These are phyloP conservation scores for Aureobasidium leucospermi DNA, from an alignment of 2,329 filamentous ascomycete genomes.

Conservation along the genomic window DNA sequence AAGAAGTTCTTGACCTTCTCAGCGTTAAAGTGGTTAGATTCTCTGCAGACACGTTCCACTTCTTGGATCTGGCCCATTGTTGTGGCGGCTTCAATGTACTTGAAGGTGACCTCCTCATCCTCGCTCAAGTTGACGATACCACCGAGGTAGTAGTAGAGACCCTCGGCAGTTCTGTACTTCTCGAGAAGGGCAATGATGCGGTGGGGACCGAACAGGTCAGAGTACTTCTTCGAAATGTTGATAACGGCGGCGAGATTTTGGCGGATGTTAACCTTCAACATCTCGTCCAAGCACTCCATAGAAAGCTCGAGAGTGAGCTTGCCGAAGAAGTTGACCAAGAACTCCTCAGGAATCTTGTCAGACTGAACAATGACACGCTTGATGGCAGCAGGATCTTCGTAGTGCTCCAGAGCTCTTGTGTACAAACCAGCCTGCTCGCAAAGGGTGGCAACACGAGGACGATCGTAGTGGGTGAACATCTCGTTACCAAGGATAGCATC, in stretches of 20 bases:
- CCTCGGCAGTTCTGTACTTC: conserved; percentile 95
- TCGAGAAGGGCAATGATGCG: conserved; percentile 89
- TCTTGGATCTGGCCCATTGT: conserved; percentile 90
- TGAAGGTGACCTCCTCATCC: conserved; percentile 94
- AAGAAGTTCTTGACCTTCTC: conserved; percentile 99
- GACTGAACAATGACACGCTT: conserved; percentile 85
- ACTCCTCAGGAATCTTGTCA: conserved; percentile 83
- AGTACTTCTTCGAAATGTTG: conserved; percentile 95
- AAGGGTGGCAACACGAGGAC: conserved; percentile 74
- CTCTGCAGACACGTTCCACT: conserved; percentile 93
- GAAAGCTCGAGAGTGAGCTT: conserved; percentile 93
- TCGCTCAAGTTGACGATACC: conserved; percentile 97
- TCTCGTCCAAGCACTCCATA: conserved; percentile 86
- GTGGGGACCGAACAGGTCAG: conserved; percentile 82
- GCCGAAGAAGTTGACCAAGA: conserved; percentile 87
- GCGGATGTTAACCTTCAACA: conserved; percentile 94
- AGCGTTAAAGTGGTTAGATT: conserved; percentile 73
- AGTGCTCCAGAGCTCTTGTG: conserved; percentile 73
- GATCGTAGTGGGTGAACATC: conserved; percentile 98
- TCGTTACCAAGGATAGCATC: conserved; percentile 97
- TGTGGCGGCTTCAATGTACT: conserved; percentile 97
- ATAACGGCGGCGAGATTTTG: conserved; percentile 94
- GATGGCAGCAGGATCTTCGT: conserved; percentile 80
- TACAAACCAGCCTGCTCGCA: conserved; percentile 86
- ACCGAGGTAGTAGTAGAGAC: conserved; percentile 95